Evolutionary conservation across 441 rosid species (phyloP).

Genomic region (Kokia cookei): DNA sequence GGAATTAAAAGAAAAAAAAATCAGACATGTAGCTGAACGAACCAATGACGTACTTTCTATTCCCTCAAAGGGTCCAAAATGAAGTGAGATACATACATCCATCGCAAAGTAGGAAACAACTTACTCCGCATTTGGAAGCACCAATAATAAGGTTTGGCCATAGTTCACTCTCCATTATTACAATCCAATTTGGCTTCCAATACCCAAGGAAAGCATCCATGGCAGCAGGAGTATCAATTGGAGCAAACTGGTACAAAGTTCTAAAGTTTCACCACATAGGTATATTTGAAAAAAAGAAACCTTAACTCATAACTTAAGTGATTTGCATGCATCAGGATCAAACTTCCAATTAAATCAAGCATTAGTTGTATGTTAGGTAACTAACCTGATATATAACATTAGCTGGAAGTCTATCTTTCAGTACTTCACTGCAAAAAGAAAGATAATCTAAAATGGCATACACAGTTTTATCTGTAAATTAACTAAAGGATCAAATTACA

Average conservation of each 20-base stretch:
- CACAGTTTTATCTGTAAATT: neutral
- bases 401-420: constrained; percentile 55
- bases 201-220: constrained; percentile 60
- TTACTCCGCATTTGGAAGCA: constrained; percentile 64
- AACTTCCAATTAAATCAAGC: neutral
- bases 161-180: constrained; percentile 81
- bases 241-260: constrained; percentile 61
- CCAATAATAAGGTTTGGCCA: constrained; percentile 90
- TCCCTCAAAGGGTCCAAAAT: constrained; percentile 1
- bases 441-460: neutral
- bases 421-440: constrained; percentile 55
- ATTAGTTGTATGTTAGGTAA: neutral
- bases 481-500: neutral
- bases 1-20: neutral
- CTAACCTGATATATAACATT: constrained; percentile 73
- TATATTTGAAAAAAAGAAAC: neutral
- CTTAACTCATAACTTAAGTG: neutral
- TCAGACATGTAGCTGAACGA: neutral
- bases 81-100: neutral
- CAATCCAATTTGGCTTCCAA: constrained; percentile 76
- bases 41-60: neutral
- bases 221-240: constrained; percentile 76
- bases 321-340: neutral
- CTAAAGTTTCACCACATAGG: constrained; percentile 13
- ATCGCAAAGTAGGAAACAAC: constrained; percentile 20